These are phyloP conservation scores for Toxoplasma gondii DNA, from an alignment of 169 alveolate species.

Conservation along the genomic window DNA sequence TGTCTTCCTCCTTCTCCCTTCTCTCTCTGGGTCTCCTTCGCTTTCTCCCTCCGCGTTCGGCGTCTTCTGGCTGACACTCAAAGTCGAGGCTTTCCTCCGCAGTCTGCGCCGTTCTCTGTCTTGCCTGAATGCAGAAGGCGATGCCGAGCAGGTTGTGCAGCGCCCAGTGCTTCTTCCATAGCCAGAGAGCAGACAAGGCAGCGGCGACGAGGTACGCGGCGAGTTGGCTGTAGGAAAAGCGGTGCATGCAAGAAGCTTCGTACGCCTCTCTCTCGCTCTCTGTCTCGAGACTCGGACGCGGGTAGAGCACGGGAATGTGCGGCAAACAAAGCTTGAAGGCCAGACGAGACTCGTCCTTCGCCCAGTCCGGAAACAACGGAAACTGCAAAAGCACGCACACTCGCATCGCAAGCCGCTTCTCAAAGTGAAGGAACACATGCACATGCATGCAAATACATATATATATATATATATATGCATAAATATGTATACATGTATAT, in stretches of 20 bases:
- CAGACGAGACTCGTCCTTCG: not conserved
- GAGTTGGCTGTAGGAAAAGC: slow-evolving; percentile 14
- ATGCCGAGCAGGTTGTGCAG: slow-evolving; percentile 89
- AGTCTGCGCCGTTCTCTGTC: not conserved
- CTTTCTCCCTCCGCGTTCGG: no score
- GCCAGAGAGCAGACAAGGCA: slow-evolving; percentile 76
- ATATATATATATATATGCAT: not conserved
- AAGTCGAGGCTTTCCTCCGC: no score
- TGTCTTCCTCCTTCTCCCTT: no score
- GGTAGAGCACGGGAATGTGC: slow-evolving; percentile 4
- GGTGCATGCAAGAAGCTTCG: not conserved
- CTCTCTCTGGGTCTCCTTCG: no score
- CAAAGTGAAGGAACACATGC: not conserved
- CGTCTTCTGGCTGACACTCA: no score
- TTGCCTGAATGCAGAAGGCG: slow-evolving; percentile 83
- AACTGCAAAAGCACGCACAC: not conserved
- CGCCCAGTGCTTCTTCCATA: slow-evolving; percentile 85
- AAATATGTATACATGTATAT: not conserved
- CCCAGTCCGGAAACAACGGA: slow-evolving; percentile 15
- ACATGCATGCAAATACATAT: not conserved
- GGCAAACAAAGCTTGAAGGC: not conserved
- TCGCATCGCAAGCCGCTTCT: not conserved
- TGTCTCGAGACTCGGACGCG: not conserved
- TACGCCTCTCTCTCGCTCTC: not conserved
- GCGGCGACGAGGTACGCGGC: slow-evolving; percentile 32